Evolutionary conservation across 2,329 filamentous ascomycete species (phyloP), one percentile per base, ranked within the genome.

Genomic region (Periglandula ipomoeae): DNA sequence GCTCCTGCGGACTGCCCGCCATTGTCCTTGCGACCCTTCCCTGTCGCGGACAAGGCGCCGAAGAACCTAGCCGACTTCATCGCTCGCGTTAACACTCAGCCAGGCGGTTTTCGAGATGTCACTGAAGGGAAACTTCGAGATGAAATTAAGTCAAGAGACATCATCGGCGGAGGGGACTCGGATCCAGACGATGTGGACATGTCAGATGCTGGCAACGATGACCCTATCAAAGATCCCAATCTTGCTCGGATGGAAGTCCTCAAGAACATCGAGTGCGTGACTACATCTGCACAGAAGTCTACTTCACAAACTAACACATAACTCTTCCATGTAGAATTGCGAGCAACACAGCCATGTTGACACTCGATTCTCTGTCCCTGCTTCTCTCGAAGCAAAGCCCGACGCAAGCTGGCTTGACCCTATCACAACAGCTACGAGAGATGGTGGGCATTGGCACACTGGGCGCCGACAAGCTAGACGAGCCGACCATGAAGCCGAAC

Each of bases 381-480:
- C 74, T 95, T 1, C 73, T 93, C 15, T 88, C 87, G n/a, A 90
- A 89, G 63, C 80, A 93, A 60, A 74, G 74, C n/a, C 85, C 87
- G 0, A 79, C 77, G 8, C 79, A 84, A 54, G 87, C 84, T 5
- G 74, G 81, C 56, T 65, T 73, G 42, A 87, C 87, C 4, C 76
- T 95, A 53, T 89, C 86, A 1, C 75, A 79, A 13, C 74, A 72
- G 19, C 71, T 95, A 19, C 86, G 86, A 59, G 76, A 87, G 9
- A 72, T 79, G 52, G 80, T 87, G 9, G 85, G 87, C 11, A 78
- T 85, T 32, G 88, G 87, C 10, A 87, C 86, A 1, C 69, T 95
- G 34, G 86, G 84, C 17, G 74, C 79, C 3, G 82, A 87, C 45
- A 76, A 79, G 54, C 71, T 87, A 23, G 75, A 78, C 55, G 72